These are phyloP conservation scores for Beauveria sp. DNA, from an alignment of 2,329 filamentous ascomycete species.

Conservation along the genomic window DNA sequence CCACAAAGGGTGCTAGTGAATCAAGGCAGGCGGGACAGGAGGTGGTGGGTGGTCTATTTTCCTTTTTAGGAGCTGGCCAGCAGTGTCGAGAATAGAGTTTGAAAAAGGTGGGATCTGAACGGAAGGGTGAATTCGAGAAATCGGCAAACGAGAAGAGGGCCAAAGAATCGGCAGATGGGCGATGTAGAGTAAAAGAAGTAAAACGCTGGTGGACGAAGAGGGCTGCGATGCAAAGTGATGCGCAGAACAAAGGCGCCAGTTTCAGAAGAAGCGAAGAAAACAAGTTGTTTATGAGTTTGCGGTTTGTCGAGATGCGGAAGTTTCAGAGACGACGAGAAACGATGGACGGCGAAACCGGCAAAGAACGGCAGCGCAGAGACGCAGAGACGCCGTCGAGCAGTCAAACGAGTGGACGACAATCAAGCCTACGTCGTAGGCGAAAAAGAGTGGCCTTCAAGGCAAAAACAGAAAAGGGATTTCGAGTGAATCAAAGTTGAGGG, in stretches of 20 bases:
- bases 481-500: conserved; percentile 11
- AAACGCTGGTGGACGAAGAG: not conserved
- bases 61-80: not conserved
- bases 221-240: not conserved
- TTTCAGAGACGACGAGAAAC: not conserved
- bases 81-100: not conserved
- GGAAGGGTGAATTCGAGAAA: not conserved
- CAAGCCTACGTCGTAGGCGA: not conserved
- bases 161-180: not conserved
- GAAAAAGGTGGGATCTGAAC: not conserved
- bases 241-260: not conserved
- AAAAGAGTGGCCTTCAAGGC: not conserved
- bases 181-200: not conserved
- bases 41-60: not conserved
- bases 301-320: not conserved
- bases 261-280: not conserved
- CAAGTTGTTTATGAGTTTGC: not conserved
- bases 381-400: not conserved
- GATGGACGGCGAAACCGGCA: not conserved
- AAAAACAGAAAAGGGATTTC: conserved; percentile 5
- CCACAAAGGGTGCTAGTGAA: conserved; percentile 13
- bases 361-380: not conserved
- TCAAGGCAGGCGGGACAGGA: conserved; percentile 13
- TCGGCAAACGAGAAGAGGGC: not conserved
- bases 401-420: conserved; percentile 9